These are phyloP conservation scores for Penicillium taxi DNA, from an alignment of 495 filamentous ascomycete genomes.

Conservation along the genomic window DNA sequence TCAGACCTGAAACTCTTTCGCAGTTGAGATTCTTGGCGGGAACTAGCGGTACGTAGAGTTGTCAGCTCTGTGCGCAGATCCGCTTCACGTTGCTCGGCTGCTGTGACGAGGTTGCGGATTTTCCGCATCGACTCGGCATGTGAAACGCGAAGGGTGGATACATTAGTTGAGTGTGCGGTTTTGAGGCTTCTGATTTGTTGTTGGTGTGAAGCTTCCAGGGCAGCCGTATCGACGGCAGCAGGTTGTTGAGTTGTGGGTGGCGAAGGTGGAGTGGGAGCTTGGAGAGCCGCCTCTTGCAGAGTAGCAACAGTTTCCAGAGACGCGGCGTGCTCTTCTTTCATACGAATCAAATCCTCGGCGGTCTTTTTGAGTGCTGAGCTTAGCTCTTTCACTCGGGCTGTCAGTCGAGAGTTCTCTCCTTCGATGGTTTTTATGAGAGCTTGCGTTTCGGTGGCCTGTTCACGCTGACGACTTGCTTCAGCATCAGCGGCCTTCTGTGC, in stretches of 20 bases:
- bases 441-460: conserved; percentile 36
- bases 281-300: conserved; percentile 72
- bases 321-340: conserved; percentile 30
- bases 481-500: conserved; percentile 26
- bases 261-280: conserved; percentile 24
- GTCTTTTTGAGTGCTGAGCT: conserved; percentile 28
- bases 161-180: conserved; percentile 30
- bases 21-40: conserved; percentile 18
- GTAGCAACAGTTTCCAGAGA: conserved; percentile 69
- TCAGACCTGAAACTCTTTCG: conserved; percentile 25
- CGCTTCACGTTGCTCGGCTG: conserved; percentile 38
- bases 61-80: conserved; percentile 33
- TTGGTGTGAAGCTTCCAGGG: conserved; percentile 30
- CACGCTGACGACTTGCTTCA: conserved; percentile 27
- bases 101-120: conserved; percentile 31
- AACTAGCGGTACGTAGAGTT: conserved; percentile 17
- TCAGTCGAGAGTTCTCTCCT: conserved; percentile 38
- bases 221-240: conserved; percentile 7
- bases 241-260: conserved; percentile 14
- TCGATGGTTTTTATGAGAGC: conserved; percentile 39
- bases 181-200: conserved; percentile 33
- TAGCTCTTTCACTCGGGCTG: conserved; percentile 26
- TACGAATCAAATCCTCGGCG: conserved; percentile 26
- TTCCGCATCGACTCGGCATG: conserved; percentile 38
- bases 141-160: conserved; percentile 34